Evolutionary conservation across 139 green algal species (phyloP), one percentile per base, ranked within the genome.

Genomic region (Micractinium conductrix): DNA sequence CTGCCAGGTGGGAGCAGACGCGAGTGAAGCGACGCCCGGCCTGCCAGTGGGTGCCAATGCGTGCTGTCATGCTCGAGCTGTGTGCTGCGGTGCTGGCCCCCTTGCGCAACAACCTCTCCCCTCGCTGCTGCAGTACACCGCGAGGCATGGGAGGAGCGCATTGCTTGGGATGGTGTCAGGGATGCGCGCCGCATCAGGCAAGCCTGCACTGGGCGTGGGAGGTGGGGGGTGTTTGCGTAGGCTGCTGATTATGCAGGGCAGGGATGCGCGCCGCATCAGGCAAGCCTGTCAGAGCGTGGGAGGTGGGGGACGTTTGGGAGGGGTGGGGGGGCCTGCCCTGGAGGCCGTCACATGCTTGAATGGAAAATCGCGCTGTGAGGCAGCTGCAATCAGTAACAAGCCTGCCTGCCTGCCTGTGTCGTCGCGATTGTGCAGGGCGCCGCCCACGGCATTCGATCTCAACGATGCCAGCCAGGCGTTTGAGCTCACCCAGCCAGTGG

Each of bases 391-490:
- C n/a, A n/a, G n/a, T n/a, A n/a, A n/a, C 48, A 9, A 62, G 53
- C 53, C 62, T 14, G 30, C 62, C 62, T 70, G 19, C 3, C 24
- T 70, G 5, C 35, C 4, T 30, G 19, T 2, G 10, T 43, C n/a
- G 8, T 44, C 0, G 1, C 12, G 17, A 1, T 19, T 14, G 17
- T 58, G 42, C 70, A 78, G 70, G 70, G 58, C 58, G 42, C 22
- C 33, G 4, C 10, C 28, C 9, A 26, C 70, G 3, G 38, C 44
- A 10, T 78, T 40, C 7, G 87, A 91, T 72, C 30, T 88, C 42
- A 91, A 91, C 60, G 87, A 91, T 28, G 60, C 69, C n/a, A 43
- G 62, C 21, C 68, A 85, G 35, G 63, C 75, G 14, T 87, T 90
- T 83, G 76, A 87, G 74, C n/a, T 86, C 24, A 68, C 67, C 12